phyloP scores from a whole-genome alignment of 768 basidiomycete genomes.

The Lanmaoa pseudosensibilis region DNA sequence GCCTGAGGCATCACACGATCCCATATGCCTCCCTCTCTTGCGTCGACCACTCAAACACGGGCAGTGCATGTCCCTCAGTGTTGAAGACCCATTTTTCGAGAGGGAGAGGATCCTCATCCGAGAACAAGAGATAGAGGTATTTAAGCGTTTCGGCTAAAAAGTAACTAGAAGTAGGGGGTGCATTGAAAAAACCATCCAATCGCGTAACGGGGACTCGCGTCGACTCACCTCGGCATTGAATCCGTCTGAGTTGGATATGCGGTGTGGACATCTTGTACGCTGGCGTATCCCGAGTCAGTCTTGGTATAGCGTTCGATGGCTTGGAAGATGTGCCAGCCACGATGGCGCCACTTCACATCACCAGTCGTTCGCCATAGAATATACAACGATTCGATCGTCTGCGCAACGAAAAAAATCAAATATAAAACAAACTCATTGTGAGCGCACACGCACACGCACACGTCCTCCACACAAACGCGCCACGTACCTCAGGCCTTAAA shows the following conservation, averaged over 20 bases:
- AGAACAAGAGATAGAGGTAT: conserved; percentile 71
- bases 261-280: conserved; percentile 46
- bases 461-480: background rate
- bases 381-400: conserved; percentile 77
- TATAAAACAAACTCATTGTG: background rate
- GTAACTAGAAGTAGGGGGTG: conserved; percentile 33
- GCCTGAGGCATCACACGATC: conserved; percentile 2
- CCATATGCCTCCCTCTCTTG: conserved; percentile 50
- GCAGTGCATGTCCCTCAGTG: conserved; percentile 75
- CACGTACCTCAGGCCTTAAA: conserved; percentile 67
- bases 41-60: conserved; percentile 64
- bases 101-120: conserved; percentile 56
- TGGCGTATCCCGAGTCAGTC: conserved; percentile 62
- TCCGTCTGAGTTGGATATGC: conserved; percentile 41
- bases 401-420: background rate
- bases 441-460: background rate
- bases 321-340: conserved; percentile 69
- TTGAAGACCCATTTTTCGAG: conserved; percentile 60
- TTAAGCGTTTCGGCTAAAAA: conserved; percentile 65
- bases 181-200: conserved; percentile 13
- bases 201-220: conserved; percentile 45
- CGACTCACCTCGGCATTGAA: conserved; percentile 72
- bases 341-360: conserved; percentile 64
- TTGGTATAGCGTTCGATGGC: conserved; percentile 60
- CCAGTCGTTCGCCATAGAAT: conserved; percentile 71